phyloP scores from a whole-genome alignment of 2,329 filamentous ascomycete species.

The Penicillium griseofulvum region DNA sequence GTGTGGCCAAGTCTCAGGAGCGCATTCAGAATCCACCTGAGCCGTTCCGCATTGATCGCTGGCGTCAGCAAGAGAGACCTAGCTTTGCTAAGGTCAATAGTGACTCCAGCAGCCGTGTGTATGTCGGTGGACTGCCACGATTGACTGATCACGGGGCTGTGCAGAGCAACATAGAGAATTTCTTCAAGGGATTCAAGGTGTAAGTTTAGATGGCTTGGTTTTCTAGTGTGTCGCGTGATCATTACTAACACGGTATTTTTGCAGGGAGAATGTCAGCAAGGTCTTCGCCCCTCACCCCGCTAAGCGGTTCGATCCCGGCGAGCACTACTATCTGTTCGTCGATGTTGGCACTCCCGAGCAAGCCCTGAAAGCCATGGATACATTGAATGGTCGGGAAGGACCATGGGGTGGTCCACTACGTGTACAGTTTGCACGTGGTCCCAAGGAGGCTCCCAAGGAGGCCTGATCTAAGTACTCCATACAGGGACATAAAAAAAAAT shows the following conservation, averaged over 20 bases:
- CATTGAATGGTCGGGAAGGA: constrained; percentile 41
- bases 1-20: constrained; percentile 54
- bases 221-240: background rate
- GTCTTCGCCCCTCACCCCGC: constrained; percentile 59
- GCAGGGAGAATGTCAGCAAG: constrained; percentile 49
- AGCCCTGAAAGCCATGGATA: constrained; percentile 51
- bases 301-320: constrained; percentile 52
- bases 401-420: constrained; percentile 42
- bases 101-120: constrained; percentile 45
- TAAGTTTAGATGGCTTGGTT: constrained; percentile 22
- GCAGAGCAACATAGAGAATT: constrained; percentile 42
- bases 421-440: constrained; percentile 42
- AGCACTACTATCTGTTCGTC: constrained; percentile 66
- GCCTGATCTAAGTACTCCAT: background rate
- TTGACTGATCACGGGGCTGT: constrained; percentile 44
- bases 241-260: background rate
- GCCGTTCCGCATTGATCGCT: constrained; percentile 41
- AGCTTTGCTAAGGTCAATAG: constrained; percentile 33
- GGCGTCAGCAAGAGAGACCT: constrained; percentile 43
- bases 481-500: background rate
- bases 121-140: constrained; percentile 48
- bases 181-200: constrained; percentile 48
- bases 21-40: constrained; percentile 22
- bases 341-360: constrained; percentile 58
- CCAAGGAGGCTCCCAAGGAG: constrained; percentile 25